These are phyloP conservation scores for Solanum hybrid DNA, from an alignment of 305 asterid genomes.

Conservation along the genomic window DNA sequence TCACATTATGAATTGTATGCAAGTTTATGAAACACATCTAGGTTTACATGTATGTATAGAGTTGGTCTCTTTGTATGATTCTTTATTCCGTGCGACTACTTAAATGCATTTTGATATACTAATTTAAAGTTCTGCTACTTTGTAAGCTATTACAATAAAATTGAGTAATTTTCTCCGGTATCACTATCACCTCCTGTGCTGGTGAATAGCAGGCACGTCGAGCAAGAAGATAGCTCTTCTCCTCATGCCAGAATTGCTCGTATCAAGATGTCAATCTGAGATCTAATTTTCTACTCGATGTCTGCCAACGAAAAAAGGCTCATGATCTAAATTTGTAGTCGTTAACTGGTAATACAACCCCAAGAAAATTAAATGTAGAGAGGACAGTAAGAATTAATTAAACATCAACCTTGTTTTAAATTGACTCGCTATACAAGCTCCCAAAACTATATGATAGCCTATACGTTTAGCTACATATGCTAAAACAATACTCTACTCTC, in stretches of 20 bases:
- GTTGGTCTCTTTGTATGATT: not conserved
- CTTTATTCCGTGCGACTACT: not conserved
- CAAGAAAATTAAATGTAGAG: not conserved
- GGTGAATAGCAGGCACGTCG: too few species aligned
- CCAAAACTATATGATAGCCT: not conserved
- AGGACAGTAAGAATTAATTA: not conserved
- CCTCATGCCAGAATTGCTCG: not conserved
- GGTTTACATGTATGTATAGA: not conserved
- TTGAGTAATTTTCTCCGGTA: not conserved
- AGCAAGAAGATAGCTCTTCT: too few species aligned
- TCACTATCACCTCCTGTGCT: not conserved
- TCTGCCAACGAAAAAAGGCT: not conserved
- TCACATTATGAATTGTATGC: not conserved
- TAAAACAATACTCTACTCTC: not conserved
- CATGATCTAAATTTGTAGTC: not conserved
- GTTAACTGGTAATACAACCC: not conserved
- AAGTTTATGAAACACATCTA: not conserved
- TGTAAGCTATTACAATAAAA: not conserved
- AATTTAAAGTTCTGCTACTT: not conserved
- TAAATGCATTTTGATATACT: not conserved
- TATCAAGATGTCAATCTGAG: not conserved
- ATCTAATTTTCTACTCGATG: not conserved
- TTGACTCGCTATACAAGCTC: not conserved
- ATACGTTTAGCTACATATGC: not conserved
- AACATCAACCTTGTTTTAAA: not conserved